These are phyloP conservation scores for Candida railenensis DNA, from an alignment of 805 yeast species.

Conservation along the genomic window DNA sequence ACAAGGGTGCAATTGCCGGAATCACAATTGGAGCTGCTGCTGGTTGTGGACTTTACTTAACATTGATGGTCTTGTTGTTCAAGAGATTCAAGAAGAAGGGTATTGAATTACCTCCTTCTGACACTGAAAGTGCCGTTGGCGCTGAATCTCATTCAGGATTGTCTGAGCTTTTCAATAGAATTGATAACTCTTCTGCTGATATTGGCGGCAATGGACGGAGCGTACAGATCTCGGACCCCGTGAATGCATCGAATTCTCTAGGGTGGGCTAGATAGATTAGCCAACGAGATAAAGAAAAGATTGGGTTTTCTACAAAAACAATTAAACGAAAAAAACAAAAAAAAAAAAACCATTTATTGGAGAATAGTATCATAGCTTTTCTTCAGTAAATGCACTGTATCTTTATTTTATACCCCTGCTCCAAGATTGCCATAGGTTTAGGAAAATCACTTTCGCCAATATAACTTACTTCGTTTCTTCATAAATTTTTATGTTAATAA, in stretches of 20 bases:
- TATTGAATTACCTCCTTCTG: slow-evolving; percentile 40
- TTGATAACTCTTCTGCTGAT: slow-evolving; percentile 14
- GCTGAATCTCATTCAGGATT: slow-evolving; percentile 22
- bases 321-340: neutral
- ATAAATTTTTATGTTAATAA: neutral
- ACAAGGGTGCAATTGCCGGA: slow-evolving; percentile 59
- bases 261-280: slow-evolving; percentile 50
- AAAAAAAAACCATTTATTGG: neutral
- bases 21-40: slow-evolving; percentile 79
- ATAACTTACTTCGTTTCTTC: neutral
- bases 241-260: slow-evolving; percentile 66
- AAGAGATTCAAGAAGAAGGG: slow-evolving; percentile 45
- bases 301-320: neutral
- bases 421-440: neutral
- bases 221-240: slow-evolving; percentile 59
- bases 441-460: neutral
- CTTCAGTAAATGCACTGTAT: too few species aligned
- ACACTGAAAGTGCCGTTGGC: slow-evolving; percentile 36
- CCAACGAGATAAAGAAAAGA: neutral
- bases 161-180: slow-evolving; percentile 27
- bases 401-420: neutral
- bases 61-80: slow-evolving; percentile 55
- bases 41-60: slow-evolving; percentile 69
- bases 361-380: neutral
- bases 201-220: slow-evolving; percentile 35